Base-by-base conservation (phyloP, 257 asterid genomes). In the Nicotiana knightiana region DNA sequence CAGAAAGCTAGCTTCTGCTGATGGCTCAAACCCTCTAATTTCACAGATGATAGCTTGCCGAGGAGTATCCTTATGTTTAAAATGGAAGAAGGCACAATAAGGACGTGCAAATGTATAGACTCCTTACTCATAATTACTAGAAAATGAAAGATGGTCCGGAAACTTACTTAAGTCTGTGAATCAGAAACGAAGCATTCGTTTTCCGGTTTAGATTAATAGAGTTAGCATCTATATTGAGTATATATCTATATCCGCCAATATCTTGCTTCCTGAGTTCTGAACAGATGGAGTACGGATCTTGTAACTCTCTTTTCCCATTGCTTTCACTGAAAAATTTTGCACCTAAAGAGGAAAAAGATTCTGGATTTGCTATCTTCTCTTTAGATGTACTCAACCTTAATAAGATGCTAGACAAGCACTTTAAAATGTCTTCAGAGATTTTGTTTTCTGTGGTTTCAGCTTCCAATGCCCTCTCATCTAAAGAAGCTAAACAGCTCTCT, bases 1-100 rank as follows among this genome's bases (percentile, higher is more conserved):
- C 98, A 93, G 90, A 92, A 93, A 3, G 98, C 98, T 33, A 93
- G 93, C 83, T 93, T 93, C 87, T 92, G 97, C 58, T 88, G 96
- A 87, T 92, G 97, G 81, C 83, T 93, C 62, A 91, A 87, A 57
- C 90, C 91, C 61, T 87, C 97, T 37, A 93, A 62, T 83, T 89
- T 89, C 87, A 89, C 87, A 13, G 86, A 84, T 32, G 93, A 92
- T 35, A 93, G 85, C 90, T 92, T 93, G 70, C 86, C 88, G 64
- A 92, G 86, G 39, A 93, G 96, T 81, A 92, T 87, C 93, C 98
- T 93, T 89, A 81, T 61, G 77, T 77, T 83, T 64, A 30, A 63
- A 63, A 73, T 48, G 24, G 28, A 37, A 67, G 85, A 55, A 54
- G 12, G 21, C 61, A 26, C 35, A 28, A 4, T 62, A 66, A 11